Evolutionary conservation across 2,329 filamentous ascomycete genomes (phyloP).

Genomic region (Lachnellula arida): DNA sequence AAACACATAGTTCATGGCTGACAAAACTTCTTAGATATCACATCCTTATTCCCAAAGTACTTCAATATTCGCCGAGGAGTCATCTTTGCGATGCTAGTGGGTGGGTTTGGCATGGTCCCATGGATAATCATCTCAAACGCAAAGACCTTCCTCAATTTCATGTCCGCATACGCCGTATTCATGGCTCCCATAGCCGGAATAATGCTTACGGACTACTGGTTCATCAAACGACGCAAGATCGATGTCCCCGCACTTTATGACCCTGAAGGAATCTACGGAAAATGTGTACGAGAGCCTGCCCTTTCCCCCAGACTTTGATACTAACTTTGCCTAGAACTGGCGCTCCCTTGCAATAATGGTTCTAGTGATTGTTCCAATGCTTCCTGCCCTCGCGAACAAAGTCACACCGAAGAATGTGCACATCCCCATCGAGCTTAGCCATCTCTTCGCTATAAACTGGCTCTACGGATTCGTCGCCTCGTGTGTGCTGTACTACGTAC

Average conservation of each 20-base stretch:
- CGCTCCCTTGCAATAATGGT: slow-evolving; percentile 8
- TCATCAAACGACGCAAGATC: slow-evolving; percentile 29
- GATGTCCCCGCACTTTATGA: slow-evolving; percentile 32
- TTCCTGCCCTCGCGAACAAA: slow-evolving; percentile 10
- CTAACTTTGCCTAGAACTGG: slow-evolving; percentile 4
- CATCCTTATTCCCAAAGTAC: slow-evolving; percentile 43
- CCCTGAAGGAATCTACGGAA: slow-evolving; percentile 9
- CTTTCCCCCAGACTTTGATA: background rate
- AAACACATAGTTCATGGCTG: background rate
- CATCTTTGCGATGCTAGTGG: slow-evolving; percentile 38
- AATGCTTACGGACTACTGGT: slow-evolving; percentile 31
- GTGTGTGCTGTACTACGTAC: slow-evolving; percentile 9
- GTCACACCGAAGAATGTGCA: slow-evolving; percentile 7
- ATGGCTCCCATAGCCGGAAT: slow-evolving; percentile 33
- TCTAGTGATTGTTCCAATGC: slow-evolving; percentile 6
- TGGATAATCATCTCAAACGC: slow-evolving; percentile 39
- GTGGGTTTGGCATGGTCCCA: slow-evolving; percentile 41
- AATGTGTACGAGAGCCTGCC: slow-evolving; percentile 1
- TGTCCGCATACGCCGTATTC: slow-evolving; percentile 31
- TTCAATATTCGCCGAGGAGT: slow-evolving; percentile 44
- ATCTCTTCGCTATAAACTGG: slow-evolving; percentile 12
- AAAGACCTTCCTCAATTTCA: slow-evolving; percentile 26
- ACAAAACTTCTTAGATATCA: slow-evolving; percentile 29
- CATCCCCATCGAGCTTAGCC: slow-evolving; percentile 1
- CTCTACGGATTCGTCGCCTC: slow-evolving; percentile 10